A percentile compares a stretch with the other conserved stretches of the same genome.
phyloP scores from a whole-genome alignment of 2,329 filamentous ascomycete genomes.

The Beauveria medogensis region DNA sequence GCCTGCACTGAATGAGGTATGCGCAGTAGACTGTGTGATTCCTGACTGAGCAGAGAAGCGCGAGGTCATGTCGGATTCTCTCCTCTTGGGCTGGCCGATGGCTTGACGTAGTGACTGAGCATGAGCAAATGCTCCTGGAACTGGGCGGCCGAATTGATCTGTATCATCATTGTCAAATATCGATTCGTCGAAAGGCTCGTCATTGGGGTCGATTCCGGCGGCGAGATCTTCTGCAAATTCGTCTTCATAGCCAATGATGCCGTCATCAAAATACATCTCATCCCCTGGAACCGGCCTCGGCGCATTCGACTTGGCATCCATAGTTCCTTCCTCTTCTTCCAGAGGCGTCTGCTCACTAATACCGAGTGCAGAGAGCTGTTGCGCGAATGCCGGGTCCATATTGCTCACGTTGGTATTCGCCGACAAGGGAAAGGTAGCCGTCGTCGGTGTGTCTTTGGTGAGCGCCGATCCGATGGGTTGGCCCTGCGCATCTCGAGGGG shows the following conservation, averaged over 20 bases:
- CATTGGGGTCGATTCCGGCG: constrained; percentile 36
- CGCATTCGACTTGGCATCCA: background rate
- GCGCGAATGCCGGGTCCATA: background rate
- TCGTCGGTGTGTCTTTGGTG: constrained; percentile 36
- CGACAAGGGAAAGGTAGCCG: constrained; percentile 12
- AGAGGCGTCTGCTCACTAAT: background rate
- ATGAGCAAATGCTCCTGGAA: constrained; percentile 49
- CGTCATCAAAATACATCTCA: constrained; percentile 65
- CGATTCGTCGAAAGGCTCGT: constrained; percentile 59
- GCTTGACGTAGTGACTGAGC: constrained; percentile 40
- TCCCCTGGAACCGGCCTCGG: constrained; percentile 25
- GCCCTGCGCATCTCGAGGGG: constrained; percentile 48
- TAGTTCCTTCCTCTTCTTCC: background rate
- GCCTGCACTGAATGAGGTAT: constrained; percentile 40
- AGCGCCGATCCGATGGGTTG: constrained; percentile 50
- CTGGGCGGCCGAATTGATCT: constrained; percentile 52
- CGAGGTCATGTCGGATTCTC: constrained; percentile 40
- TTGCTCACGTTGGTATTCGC: background rate
- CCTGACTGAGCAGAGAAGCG: constrained; percentile 36
- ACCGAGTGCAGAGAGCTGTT: constrained; percentile 2
- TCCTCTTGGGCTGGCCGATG: constrained; percentile 25
- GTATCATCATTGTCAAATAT: constrained; percentile 64
- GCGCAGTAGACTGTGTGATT: constrained; percentile 40
- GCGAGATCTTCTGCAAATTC: constrained; percentile 40
- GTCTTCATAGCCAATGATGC: constrained; percentile 40